Conservation (phyloP, 192 early-diverging fungal genomes). For the Coemansia aciculifera region DNA sequence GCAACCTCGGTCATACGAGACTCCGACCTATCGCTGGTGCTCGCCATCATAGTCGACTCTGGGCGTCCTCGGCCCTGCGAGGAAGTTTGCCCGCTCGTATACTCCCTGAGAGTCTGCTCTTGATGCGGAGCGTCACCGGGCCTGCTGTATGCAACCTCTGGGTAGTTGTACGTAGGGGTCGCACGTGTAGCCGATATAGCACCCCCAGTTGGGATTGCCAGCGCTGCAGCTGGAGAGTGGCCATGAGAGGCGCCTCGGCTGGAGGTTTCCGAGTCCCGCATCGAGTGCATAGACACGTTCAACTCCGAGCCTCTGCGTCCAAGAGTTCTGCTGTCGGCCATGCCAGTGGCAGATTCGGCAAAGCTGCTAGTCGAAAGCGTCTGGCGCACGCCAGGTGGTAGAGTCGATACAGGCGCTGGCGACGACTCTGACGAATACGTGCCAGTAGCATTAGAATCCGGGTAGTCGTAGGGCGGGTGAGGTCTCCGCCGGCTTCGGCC, state of each 20-base stretch:
- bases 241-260: slow-evolving; percentile 7
- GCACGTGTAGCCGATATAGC: not conserved
- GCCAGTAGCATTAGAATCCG: slow-evolving; percentile 19
- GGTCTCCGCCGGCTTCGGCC: slow-evolving; percentile 35
- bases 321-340: slow-evolving; percentile 11
- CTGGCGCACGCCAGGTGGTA: slow-evolving; percentile 22
- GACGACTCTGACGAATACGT: slow-evolving; percentile 25
- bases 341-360: slow-evolving; percentile 9
- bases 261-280: slow-evolving; percentile 18
- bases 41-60: not conserved
- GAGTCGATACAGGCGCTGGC: slow-evolving; percentile 13
- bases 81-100: not conserved
- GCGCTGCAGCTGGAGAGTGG: slow-evolving; percentile 14
- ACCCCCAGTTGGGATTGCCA: not conserved
- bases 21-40: not conserved
- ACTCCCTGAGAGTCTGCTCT: not conserved
- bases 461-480: slow-evolving; percentile 38
- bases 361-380: slow-evolving; percentile 25
- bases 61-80: not conserved
- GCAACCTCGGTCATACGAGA: not conserved
- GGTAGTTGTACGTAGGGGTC: slow-evolving; percentile 36
- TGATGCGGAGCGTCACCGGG: slow-evolving; percentile 1
- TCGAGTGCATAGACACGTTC: slow-evolving; percentile 21
- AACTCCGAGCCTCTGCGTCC: slow-evolving; percentile 22
- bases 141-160: slow-evolving; percentile 30